Percentiles rank a stretch among this genome's conserved stretches.
phyloP scores from a whole-genome alignment of 1,284 basidiomycete species.

The Lentinula novae-zelandiae region DNA sequence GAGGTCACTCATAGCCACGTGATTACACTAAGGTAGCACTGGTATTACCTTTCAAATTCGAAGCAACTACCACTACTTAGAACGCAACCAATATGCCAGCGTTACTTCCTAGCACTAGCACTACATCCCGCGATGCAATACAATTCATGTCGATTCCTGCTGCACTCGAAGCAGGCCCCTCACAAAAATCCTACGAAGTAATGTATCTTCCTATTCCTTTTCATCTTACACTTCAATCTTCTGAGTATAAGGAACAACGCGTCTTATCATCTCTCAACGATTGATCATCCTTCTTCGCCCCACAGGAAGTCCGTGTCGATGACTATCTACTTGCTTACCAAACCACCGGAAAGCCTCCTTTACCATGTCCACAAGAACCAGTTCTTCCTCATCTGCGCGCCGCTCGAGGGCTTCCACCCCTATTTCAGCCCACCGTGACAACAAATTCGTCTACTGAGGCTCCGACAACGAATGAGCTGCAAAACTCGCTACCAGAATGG shows the following conservation, averaged over 20 bases:
- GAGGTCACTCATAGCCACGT: too few relatives aligned
- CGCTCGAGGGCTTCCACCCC: slow-evolving; percentile 36
- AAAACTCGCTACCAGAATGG: slow-evolving; percentile 10
- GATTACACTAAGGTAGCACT: too few relatives aligned
- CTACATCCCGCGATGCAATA: neutral
- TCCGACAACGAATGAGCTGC: neutral
- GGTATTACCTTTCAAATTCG: too few relatives aligned
- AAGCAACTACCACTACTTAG: neutral
- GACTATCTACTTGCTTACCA: slow-evolving; percentile 44
- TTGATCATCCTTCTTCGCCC: neutral
- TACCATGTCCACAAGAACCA: slow-evolving; percentile 38
- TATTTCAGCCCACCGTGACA: slow-evolving; percentile 36
- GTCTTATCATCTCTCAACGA: neutral
- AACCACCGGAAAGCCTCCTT: slow-evolving; percentile 40
- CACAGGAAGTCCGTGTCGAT: slow-evolving; percentile 43
- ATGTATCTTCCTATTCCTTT: neutral
- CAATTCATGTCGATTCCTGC: slow-evolving; percentile 6
- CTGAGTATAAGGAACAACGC: neutral
- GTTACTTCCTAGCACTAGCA: neutral
- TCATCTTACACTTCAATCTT: neutral
- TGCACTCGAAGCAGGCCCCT: neutral
- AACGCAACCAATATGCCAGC: neutral
- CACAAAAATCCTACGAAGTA: slow-evolving; percentile 8
- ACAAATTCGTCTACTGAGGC: neutral
- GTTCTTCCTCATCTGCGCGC: slow-evolving; percentile 31